Evolutionary conservation across 441 rosid genomes (phyloP), one percentile per base, ranked within the genome.

Genomic region (Aleurites moluccanus): DNA sequence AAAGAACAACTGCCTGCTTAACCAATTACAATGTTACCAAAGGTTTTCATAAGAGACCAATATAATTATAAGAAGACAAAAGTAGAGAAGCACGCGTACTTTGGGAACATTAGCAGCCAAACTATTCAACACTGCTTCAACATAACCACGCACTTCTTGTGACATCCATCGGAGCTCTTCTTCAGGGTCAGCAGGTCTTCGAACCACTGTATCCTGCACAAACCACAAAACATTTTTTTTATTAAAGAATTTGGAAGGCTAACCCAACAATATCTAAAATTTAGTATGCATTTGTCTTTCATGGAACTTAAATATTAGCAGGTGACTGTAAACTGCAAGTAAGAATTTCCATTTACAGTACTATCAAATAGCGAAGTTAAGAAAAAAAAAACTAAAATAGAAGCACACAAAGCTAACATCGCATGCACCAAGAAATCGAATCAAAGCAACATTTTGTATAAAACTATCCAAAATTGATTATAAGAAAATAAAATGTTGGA

Each of bases 121-220:
- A 84, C 99, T 96, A 85, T 92, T 94, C 75, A 96, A 96, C 86
- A 96, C 99, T 65, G 99, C 99, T 88, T 96, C 99, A 47, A 96
- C 98, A 67, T 96, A 96, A 78, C 99, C 96, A 16, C 98, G 98
- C 21, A 96, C 98, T 91, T 96, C 99, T 80, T 96, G 99, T 64
- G 99, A 91, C 98, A 96, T 96, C 99, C 99, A 96, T 64, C 97
- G 86, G 56, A 96, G 96, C 83, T 96, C 99, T 83, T 96, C 98
- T 84, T 96, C 99, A 59, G 99, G 99, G 78, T 96, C 99, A 50
- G 86, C 89, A 25, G 99, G 99, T 78, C 87, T 90, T 85, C 95
- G 87, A 75, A 84, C 87, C 97, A 96, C 90, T 74, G 92, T 91
- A 83, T 93, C 98, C 99, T 96, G 77, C 66, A 77, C 38, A 38